Conservation (phyloP, 495 filamentous ascomycete species). For the Tuber brumale region DNA sequence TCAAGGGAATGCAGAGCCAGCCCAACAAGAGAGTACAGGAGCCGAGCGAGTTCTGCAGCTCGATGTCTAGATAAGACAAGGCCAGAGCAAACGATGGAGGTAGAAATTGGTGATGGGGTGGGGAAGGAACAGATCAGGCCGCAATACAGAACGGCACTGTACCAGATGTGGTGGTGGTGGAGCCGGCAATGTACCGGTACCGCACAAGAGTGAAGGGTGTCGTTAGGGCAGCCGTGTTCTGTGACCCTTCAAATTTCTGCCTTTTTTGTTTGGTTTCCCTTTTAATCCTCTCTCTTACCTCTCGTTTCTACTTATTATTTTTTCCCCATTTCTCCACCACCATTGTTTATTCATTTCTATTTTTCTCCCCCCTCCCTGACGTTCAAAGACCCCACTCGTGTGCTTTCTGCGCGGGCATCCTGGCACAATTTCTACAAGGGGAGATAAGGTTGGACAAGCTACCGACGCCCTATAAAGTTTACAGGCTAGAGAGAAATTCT, state of each 20-base stretch:
- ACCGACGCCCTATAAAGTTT: background rate
- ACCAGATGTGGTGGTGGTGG: background rate
- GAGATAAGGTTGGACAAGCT: too few species aligned
- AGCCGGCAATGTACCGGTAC: background rate
- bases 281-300: background rate
- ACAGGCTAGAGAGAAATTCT: background rate
- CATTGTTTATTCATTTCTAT: background rate
- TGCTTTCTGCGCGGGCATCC: background rate
- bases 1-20: background rate
- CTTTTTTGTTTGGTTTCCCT: background rate
- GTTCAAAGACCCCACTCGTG: background rate
- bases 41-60: background rate
- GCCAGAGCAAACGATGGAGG: background rate
- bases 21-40: background rate
- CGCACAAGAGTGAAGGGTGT: background rate
- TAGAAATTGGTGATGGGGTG: background rate
- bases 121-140: background rate
- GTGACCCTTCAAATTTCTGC: background rate
- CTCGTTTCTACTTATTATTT: too few species aligned
- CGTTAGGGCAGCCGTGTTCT: background rate
- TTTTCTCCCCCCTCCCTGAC: background rate
- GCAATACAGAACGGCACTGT: background rate
- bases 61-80: background rate
- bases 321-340: background rate
- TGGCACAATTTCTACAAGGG: too few species aligned